Evolutionary conservation across 164 flowering plant genomes (phyloP).

Genomic region (Saururus chinensis): DNA sequence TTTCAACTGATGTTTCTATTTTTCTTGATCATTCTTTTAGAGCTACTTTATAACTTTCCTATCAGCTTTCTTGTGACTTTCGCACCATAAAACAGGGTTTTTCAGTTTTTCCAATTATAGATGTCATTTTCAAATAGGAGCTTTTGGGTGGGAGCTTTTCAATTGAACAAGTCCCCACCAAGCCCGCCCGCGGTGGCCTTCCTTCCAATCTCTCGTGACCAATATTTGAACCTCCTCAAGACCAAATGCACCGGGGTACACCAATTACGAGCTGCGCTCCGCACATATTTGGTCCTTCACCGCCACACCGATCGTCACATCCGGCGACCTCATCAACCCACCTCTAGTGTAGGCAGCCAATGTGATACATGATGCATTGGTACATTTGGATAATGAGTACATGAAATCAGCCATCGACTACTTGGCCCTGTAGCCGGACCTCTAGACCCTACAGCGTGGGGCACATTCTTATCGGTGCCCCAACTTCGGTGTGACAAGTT

Average conservation of each 20-base stretch:
- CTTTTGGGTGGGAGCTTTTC: no score
- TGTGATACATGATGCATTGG: constrained; percentile 33
- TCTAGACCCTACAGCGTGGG: constrained; percentile 7
- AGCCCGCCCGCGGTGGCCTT: constrained; percentile 24
- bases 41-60: no score
- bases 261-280: constrained; percentile 14
- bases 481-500: constrained; percentile 13
- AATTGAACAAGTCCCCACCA: no score
- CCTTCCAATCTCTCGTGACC: constrained; percentile 31
- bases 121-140: no score
- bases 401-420: constrained; percentile 15
- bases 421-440: constrained; percentile 19
- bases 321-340: constrained; percentile 16
- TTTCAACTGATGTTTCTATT: no score
- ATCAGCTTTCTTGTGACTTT: no score
- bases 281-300: constrained; percentile 31
- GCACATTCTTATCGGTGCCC: constrained; percentile 11
- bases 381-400: constrained; percentile 10
- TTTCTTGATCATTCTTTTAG: no score
- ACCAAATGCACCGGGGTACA: constrained; percentile 34
- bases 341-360: constrained; percentile 28
- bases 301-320: not conserved
- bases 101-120: no score
- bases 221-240: constrained; percentile 34
- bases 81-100: no score